Evolutionary conservation across 1,284 basidiomycete species (phyloP).

Genomic region (Puccinia hordei): DNA sequence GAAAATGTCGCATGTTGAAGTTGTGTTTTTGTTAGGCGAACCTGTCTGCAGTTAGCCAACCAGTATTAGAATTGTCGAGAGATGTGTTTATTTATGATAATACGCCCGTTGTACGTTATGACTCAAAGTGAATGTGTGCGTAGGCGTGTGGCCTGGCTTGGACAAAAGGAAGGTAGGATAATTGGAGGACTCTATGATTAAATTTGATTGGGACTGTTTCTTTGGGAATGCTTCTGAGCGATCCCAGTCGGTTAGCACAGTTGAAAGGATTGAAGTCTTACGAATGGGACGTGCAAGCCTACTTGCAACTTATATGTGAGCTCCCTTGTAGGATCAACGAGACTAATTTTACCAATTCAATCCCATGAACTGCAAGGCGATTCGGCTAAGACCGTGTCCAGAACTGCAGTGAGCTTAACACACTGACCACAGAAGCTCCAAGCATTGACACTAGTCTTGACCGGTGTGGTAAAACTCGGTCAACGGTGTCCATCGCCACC

Average conservation of each 20-base stretch:
- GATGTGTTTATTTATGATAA: no score
- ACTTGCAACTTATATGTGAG: no score
- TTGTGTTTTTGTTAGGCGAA: not conserved
- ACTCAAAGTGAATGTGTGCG: not conserved
- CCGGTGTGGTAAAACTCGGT: no score
- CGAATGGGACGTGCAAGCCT: not conserved
- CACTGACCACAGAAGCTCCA: not conserved
- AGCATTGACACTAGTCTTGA: no score
- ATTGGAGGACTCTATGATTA: no score
- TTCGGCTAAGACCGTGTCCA: not conserved
- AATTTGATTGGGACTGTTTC: not conserved
- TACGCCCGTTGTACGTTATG: not conserved
- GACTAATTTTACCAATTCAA: not conserved
- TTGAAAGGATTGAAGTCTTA: not conserved
- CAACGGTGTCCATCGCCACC: no score
- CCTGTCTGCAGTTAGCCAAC: no score
- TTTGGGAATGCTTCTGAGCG: no score
- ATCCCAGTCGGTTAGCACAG: not conserved
- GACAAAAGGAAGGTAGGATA: not conserved
- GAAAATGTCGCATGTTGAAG: constrained; percentile 19
- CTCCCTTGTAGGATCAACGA: not conserved
- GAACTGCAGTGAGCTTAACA: not conserved
- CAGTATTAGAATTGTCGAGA: no score
- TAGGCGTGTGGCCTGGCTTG: not conserved
- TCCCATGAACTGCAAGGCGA: not conserved